Evolutionary conservation across 306 rosid species (phyloP).

Genomic region (Echinosophora koreensis): DNA sequence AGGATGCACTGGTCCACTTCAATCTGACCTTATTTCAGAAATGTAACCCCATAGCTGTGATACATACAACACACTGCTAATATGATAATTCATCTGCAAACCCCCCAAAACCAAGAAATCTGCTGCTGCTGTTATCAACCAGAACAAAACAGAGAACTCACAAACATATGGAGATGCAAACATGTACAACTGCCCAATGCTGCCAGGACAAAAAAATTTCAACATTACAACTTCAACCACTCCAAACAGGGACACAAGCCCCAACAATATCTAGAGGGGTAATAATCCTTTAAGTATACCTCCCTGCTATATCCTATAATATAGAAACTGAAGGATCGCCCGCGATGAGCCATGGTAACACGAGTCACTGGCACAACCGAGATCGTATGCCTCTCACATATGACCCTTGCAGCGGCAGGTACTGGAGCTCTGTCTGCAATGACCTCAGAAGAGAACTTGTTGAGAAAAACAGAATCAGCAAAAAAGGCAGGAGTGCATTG

Average conservation of each 20-base stretch:
- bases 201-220: conserved; percentile 17
- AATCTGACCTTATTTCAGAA: conserved; percentile 34
- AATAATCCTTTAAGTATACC: conserved; percentile 88
- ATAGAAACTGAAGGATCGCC: conserved; percentile 84
- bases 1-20: conserved; percentile 2
- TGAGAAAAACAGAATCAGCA: conserved; percentile 90
- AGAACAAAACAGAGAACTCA: conserved; percentile 27
- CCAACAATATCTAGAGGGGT: conserved; percentile 91
- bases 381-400: conserved; percentile 90
- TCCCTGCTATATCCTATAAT: conserved; percentile 81
- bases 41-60: not conserved
- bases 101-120: conserved; percentile 32
- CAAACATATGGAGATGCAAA: conserved; percentile 5
- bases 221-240: conserved; percentile 79
- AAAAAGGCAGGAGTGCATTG: conserved; percentile 94
- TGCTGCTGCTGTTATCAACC: conserved; percentile 18
- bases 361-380: conserved; percentile 92
- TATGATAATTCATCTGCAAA: conserved; percentile 30
- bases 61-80: not conserved
- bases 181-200: conserved; percentile 26
- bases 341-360: conserved; percentile 77
- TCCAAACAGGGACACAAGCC: conserved; percentile 97
- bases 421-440: conserved; percentile 83
- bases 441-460: conserved; percentile 91
- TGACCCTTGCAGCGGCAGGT: conserved; percentile 78